These are phyloP conservation scores for Salix viminalis DNA, from an alignment of 345 rosid genomes.

Conservation along the genomic window DNA sequence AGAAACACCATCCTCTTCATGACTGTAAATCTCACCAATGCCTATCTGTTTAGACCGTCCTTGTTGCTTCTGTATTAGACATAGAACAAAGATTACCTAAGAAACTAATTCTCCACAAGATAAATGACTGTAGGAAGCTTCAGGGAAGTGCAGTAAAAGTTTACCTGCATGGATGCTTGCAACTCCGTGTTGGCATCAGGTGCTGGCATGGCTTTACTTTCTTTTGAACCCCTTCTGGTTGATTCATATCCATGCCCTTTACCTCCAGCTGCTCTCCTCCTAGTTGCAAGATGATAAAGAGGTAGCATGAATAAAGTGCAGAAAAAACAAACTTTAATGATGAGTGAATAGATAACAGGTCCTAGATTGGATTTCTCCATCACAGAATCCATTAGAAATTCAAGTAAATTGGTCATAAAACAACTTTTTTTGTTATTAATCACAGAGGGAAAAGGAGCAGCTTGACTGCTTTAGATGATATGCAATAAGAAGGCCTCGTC, in stretches of 20 bases:
- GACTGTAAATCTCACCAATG: constrained; percentile 32
- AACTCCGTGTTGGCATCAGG: constrained; percentile 48
- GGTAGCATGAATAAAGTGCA: neutral
- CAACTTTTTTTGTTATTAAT: neutral
- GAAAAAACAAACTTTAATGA: neutral
- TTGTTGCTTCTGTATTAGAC: constrained; percentile 43
- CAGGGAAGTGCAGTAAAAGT: neutral
- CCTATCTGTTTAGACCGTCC: constrained; percentile 39
- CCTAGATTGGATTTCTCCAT: neutral
- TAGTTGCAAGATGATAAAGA: constrained; percentile 16
- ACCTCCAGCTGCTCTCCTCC: constrained; percentile 35
- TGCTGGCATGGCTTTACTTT: constrained; percentile 43
- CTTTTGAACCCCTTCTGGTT: constrained; percentile 32
- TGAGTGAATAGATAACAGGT: neutral
- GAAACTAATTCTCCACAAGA: neutral
- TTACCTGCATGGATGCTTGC: constrained; percentile 44
- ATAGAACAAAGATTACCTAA: neutral
- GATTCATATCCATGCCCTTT: constrained; percentile 40
- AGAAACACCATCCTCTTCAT: constrained; percentile 43
- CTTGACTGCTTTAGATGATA: neutral
- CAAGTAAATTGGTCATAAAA: neutral
- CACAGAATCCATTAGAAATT: neutral
- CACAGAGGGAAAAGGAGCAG: neutral
- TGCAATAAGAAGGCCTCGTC: neutral
- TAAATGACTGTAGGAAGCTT: neutral